Base-by-base conservation (phyloP, 345 rosid genomes). In the thale cress (Arabidopsis thaliana) region DNA sequence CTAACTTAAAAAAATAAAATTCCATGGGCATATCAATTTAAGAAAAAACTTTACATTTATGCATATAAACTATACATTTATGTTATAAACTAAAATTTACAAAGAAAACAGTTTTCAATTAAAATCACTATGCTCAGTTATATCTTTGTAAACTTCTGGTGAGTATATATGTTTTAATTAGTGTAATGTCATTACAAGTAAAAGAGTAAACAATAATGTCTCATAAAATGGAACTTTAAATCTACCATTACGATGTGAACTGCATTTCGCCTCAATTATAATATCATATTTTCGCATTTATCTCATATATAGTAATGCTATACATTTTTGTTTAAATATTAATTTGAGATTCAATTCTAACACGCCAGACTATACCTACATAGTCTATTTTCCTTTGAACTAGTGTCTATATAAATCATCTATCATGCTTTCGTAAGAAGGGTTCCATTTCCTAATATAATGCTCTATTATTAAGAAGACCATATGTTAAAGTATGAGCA, bases 361-460 rank as follows among this genome's bases (percentile, higher is more conserved):
- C 34, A 65, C 67, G 65, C 22, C 30, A 58, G 8, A 44, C 71
- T 41, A 23, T 45, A 10, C 57, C 7, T 66, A 24, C 24, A 14
- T 40, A 40, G 16, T 49, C 24, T 67, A 48, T 58, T 38, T 49
- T 28, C 56, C 32, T 20, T 37, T 58, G 41, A 12, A 53, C 5
- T 23, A 33, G 42, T 74, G 67, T 38, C 16, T 38, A 49, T 57
- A 45, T 25, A 65, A 65, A 45, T 64, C 11, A 55, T 25, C 33
- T 36, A 53, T 28, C 45, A 57, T 37, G 67, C 72, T 75, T 49
- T 74, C 51, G 28, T 67, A 38, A 38, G 61, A 40, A 46, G 24
- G 59, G 59, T 50, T 48, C 59, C 20, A 14, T 33, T 52, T 53
- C 36, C 48, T 53, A 22, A 34, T 45, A 55, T 33, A 65, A 56